Evolutionary conservation across 2,329 filamentous ascomycete species (phyloP), one percentile per base, ranked within the genome.

Genomic region (Penicillium sclerotiorum): DNA sequence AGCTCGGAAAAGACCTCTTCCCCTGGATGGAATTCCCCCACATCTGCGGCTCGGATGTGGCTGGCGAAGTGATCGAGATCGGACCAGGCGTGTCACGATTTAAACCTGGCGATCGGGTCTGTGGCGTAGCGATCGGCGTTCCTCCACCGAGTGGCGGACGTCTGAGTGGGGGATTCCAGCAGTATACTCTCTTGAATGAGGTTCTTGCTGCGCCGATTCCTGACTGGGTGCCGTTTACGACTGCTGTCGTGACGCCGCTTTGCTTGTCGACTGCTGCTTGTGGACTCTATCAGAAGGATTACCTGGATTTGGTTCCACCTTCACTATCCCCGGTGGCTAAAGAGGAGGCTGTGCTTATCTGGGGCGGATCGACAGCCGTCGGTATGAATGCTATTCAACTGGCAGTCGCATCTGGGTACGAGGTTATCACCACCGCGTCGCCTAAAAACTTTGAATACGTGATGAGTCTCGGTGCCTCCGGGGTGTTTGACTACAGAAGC

Each of bases 361-460:
- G 43, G 4, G 53, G 42, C 17, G 80, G 78, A 0, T 69, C 75
- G 2, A 73, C 74, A 0, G 70, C 68, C 13, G 75, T 78, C 0
- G 77, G 79, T 1, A 70, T 70, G 33, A 73, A 71, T 36, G 74
- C 73, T 1, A 72, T 80, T 9, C 79, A 81, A 51, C 64, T 80
- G 0, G 71, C 72, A 1, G 61, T 66, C 5, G 71, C 69, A 0
- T 70, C 74, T 1, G 78, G 78, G 0, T 77, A 75, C 50, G 63
- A 74, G 12, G 77, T 81, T 9, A 57, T 79, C 33, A 63, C 73
- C 0, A 78, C 75, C 0, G 68, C 70, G 0, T 75, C 73, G 0
- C 56, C 66, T 3, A 67, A 64, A 17, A 80, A 79, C 56, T 71
- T 74, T 27, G 72, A 72, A 1, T 70, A 71, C 23, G 68, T 76